These are phyloP conservation scores for Diaporthe batatas DNA, from an alignment of 2,329 filamentous ascomycete genomes.

Conservation along the genomic window DNA sequence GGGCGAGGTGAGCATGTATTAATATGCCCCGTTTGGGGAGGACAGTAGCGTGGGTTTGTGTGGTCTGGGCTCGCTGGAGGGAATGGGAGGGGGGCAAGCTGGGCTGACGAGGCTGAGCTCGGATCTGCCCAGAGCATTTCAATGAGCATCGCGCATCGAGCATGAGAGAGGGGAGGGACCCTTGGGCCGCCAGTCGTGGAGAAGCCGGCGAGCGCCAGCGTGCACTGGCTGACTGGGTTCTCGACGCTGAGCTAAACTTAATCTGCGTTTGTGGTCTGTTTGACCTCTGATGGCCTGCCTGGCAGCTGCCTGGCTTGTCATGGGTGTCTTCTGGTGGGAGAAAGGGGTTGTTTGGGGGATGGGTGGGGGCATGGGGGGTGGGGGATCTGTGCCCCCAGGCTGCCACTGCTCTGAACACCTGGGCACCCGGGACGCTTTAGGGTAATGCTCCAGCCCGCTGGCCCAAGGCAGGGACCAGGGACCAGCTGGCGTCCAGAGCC, in stretches of 20 bases:
- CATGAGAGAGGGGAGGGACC: neutral
- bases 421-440: slow-evolving; percentile 17
- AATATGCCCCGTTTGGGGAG: slow-evolving; percentile 30
- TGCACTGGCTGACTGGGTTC: too few relatives aligned
- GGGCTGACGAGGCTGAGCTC: slow-evolving; percentile 25
- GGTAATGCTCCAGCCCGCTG: slow-evolving; percentile 13
- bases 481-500: neutral
- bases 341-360: neutral
- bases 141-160: neutral
- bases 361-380: too few relatives aligned
- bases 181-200: neutral
- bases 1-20: slow-evolving; percentile 21
- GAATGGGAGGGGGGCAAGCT: neutral
- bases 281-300: slow-evolving; percentile 12
- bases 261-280: slow-evolving; percentile 15
- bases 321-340: neutral
- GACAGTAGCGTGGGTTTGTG: slow-evolving; percentile 21
- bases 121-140: neutral
- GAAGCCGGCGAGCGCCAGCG: slow-evolving; percentile 10
- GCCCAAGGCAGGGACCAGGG: slow-evolving; percentile 8
- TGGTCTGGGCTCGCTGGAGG: neutral
- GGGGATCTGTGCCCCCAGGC: slow-evolving; percentile 30
- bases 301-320: too few relatives aligned
- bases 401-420: slow-evolving; percentile 23
- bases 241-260: slow-evolving; percentile 25